Evolutionary conservation across 257 asterid genomes (phyloP), one percentile per base, ranked within the genome.

Genomic region (Verbascum thapsus): DNA sequence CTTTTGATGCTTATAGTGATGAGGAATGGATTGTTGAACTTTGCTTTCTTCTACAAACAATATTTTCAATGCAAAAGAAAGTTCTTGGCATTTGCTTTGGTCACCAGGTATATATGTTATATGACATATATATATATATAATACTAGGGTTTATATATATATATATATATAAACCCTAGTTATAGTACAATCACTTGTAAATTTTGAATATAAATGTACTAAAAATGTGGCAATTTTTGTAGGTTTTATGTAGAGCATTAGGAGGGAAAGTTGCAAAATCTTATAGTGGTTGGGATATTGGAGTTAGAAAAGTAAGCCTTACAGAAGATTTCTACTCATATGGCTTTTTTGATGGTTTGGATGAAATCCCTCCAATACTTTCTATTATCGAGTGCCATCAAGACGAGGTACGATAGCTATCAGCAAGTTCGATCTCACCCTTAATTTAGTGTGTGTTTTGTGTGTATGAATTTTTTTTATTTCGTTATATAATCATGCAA

Each of bases 321-420:
- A 58, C 75, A 2, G 66, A 78, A 50, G 82, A 82, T 22, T 69
- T 84, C 67, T 66, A 71, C 61, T 69, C 77, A 5, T 68, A 42
- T 56, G 64, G 60, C 10, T 71, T 72, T 15, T 53, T 42, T 49
- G 67, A 69, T 39, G 74, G 59, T n/a, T 51, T 74, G 49, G 84
- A 76, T 16, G 78, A 81, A 58, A 74, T 80, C 47, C 90, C 95
- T 52, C 61, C 60, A 8, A 23, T 58, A 32, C 79, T 88, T 68
- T 78, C 86, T 0, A 69, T 88, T 38, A 82, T 88, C 43, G 70
- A 88, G 73, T 84, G 90, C 61, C 96, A 88, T 56, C 90, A 83
- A 75, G 96, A 88, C 55, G 94, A 88, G 92, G 96, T 85, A 64
- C n/a, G n/a, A n/a, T n/a, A n/a, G n/a, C n/a, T n/a, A n/a, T n/a